Conservation (phyloP, 208 protist genomes). For the Dictyostelium gargantuum region DNA sequence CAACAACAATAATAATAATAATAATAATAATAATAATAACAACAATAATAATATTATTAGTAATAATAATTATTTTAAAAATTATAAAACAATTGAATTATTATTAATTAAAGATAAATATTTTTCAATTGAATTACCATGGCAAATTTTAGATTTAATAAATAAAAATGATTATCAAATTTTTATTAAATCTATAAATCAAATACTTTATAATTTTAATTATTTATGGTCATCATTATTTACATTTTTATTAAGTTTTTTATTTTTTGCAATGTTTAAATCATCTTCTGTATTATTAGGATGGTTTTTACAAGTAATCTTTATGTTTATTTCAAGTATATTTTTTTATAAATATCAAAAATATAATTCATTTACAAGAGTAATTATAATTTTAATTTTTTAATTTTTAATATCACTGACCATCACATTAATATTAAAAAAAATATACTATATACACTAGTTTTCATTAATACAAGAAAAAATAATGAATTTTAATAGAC, state of each 20-base stretch:
- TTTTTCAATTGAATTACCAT: not conserved
- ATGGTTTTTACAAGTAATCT: not conserved
- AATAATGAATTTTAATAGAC: not conserved
- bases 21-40: not conserved
- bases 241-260: not conserved
- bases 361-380: not conserved
- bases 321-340: not conserved
- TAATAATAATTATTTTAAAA: not conserved
- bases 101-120: not conserved
- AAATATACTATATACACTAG: not conserved
- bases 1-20: not conserved
- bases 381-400: not conserved
- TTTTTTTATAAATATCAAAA: conserved; percentile 7
- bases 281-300: not conserved
- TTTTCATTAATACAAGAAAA: not conserved
- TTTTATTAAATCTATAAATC: not conserved
- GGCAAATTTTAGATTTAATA: not conserved
- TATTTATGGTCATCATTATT: not conserved
- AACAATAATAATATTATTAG: not conserved
- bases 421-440: not conserved
- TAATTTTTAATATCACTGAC: not conserved
- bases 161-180: not conserved
- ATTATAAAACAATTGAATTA: not conserved
- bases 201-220: not conserved
- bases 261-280: not conserved